phyloP scores from a whole-genome alignment of 1,139 yeast genomes.

The Kodamaea derodonti region DNA sequence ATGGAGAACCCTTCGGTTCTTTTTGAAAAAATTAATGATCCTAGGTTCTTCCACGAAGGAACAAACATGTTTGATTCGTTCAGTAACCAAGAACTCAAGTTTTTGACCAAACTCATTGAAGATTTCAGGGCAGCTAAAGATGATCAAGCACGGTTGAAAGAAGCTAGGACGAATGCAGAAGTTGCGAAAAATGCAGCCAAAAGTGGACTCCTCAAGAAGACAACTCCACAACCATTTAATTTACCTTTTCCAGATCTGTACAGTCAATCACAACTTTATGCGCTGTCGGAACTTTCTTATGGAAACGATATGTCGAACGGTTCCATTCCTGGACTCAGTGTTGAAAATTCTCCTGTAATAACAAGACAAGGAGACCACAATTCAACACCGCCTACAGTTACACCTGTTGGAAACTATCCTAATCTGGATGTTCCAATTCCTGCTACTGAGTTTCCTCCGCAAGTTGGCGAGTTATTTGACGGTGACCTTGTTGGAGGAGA shows the following conservation, averaged over 20 bases:
- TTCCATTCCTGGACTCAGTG: neutral
- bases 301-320: neutral
- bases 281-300: neutral
- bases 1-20: conserved; percentile 40
- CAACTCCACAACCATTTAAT: conserved; percentile 3
- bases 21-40: conserved; percentile 30
- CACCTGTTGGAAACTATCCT: neutral
- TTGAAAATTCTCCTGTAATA: neutral
- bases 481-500: conserved; percentile 19
- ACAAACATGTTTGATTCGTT: conserved; percentile 42
- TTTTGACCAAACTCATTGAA: conserved; percentile 36
- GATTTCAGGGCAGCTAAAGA: conserved; percentile 41
- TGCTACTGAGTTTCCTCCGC: conserved; percentile 1
- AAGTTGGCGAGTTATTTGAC: conserved; percentile 5
- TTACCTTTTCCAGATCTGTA: conserved; percentile 12
- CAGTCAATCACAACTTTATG: conserved; percentile 6
- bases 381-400: neutral
- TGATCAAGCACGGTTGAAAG: conserved; percentile 22
- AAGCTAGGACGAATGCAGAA: conserved; percentile 8
- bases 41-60: conserved; percentile 32
- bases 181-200: conserved; percentile 1
- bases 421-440: neutral
- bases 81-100: conserved; percentile 33
- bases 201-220: conserved; percentile 3
- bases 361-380: neutral